Evolutionary conservation across 345 rosid genomes (phyloP).

Genomic region (Linum trigynum): DNA sequence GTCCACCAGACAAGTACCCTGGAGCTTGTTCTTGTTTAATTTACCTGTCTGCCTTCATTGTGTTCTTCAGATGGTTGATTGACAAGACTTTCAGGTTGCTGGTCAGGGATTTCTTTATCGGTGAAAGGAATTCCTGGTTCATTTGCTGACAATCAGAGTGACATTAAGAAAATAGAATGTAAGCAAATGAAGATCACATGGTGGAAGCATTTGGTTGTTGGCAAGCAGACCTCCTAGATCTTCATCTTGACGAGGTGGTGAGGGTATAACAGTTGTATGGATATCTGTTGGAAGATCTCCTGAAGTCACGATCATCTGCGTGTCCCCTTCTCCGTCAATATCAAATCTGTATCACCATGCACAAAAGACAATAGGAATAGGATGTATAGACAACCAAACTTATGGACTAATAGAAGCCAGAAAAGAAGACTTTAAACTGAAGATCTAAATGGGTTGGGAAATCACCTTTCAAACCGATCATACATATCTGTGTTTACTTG

Average conservation of each 20-base stretch:
- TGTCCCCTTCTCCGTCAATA: constrained; percentile 56
- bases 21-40: neutral
- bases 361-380: neutral
- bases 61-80: constrained; percentile 23
- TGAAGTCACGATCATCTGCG: constrained; percentile 39
- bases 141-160: neutral
- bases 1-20: no score
- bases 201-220: no score
- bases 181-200: no score
- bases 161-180: neutral
- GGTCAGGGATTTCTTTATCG: constrained; percentile 40
- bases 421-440: neutral
- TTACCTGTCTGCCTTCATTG: constrained; percentile 43
- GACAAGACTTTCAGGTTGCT: constrained; percentile 25
- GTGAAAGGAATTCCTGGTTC: constrained; percentile 13
- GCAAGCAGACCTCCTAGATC: constrained; percentile 43
- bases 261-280: constrained; percentile 37
- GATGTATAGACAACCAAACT: neutral
- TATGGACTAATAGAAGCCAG: neutral
- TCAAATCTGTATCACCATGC: constrained; percentile 53
- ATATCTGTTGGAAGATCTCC: constrained; percentile 35
- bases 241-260: constrained; percentile 39
- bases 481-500: constrained; percentile 37
- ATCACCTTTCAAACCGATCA: constrained; percentile 60
- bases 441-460: neutral